Base-by-base conservation (phyloP, 2,329 filamentous ascomycete genomes). In the Macrophomina pseudophaseolina region DNA sequence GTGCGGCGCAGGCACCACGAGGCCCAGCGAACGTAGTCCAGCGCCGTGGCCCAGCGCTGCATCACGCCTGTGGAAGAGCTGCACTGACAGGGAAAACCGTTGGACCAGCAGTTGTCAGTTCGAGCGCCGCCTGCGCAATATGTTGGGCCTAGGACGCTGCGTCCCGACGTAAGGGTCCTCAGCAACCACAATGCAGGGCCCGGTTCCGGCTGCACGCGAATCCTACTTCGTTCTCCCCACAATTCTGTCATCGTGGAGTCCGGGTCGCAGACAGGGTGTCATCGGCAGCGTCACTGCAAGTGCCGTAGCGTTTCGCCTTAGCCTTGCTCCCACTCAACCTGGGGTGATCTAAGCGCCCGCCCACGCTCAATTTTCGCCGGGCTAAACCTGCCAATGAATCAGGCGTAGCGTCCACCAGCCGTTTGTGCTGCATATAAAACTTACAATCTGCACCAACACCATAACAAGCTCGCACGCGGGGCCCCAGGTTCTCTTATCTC, bases 331-430 rank as follows among this genome's bases (percentile, higher is more conserved):
- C 16, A n/a, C 30, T 38, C 58, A 38, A 6, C 58, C 58, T 62
- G 44, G 58, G 58, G 44, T 49, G 42, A 38, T 62, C 58, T 62
- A 62, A 62, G 58, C 58, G 58, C 58, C 58, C 44, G 44, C 5
- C 42, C 53, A 54, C 23, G 40, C 23, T 33, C 12, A 14, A 14
- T 62, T 62, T 35, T 62, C 58, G 58, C 42, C 5, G 40, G 58
- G 9, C 58, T 35, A 62, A 48, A 23, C 9, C 42, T 49, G 42
- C 42, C 35, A 51, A 62, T 62, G 58, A 62, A 49, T 62, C 58
- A 62, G 58, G 58, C 56, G 8, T 32, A 12, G 16, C 56, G 18
- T 42, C 9, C 28, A 33, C 35, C 28, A 6, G 12, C 35, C 28
- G 12, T 33, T 48, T 44, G 49, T 62, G 58, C 58, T 62, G 58